A percentile compares a stretch with the other conserved stretches of the same genome.
Conservation (phyloP, 2,329 filamentous ascomycete species). For the Aspergillus fumigatus region DNA sequence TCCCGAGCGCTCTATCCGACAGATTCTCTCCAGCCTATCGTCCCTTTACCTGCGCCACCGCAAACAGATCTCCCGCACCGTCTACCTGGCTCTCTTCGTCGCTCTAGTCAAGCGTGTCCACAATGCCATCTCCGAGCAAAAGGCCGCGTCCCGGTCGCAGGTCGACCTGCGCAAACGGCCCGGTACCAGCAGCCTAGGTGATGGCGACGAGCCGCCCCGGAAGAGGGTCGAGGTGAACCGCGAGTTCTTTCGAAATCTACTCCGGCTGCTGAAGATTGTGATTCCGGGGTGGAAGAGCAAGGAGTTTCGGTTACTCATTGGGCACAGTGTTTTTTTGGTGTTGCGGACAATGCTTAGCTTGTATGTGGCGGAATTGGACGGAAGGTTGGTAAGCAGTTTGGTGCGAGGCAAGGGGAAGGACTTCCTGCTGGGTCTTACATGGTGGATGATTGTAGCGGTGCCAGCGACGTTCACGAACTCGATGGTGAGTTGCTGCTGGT, state of each 20-base stretch:
- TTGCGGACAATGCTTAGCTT: constrained; percentile 86
- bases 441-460: constrained; percentile 98
- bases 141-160: constrained; percentile 70
- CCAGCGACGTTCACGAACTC: constrained; percentile 98
- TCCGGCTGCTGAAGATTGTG: constrained; percentile 76
- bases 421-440: constrained; percentile 81
- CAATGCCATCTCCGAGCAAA: constrained; percentile 88
- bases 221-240: constrained; percentile 90
- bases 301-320: constrained; percentile 78
- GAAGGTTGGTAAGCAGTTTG: constrained; percentile 82
- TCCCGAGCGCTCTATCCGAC: constrained; percentile 61
- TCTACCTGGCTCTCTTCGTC: constrained; percentile 78
- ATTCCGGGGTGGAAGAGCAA: constrained; percentile 87
- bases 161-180: constrained; percentile 55
- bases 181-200: constrained; percentile 38
- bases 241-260: constrained; percentile 74
- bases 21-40: constrained; percentile 62
- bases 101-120: constrained; percentile 82
- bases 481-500: constrained; percentile 61
- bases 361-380: constrained; percentile 95
- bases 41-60: constrained; percentile 73
- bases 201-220: constrained; percentile 37
- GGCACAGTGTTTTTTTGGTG: constrained; percentile 90
- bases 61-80: constrained; percentile 72
- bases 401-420: constrained; percentile 88